Conservation (phyloP, 768 basidiomycete genomes). For the Suillus sp. region DNA sequence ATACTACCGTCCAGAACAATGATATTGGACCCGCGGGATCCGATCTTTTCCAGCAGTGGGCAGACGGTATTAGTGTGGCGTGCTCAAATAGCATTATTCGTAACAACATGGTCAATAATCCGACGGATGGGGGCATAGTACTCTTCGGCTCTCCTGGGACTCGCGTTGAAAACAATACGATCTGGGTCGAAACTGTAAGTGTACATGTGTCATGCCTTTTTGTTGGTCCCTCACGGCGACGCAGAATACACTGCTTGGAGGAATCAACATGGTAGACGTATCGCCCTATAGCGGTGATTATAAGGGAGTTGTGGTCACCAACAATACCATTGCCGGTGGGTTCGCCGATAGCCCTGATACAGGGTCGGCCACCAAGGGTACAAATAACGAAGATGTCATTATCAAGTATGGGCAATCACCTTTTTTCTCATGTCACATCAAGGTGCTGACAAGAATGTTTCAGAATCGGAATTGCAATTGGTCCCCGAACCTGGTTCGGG, state of each 20-base stretch:
- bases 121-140: constrained; percentile 82
- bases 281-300: constrained; percentile 69
- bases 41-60: constrained; percentile 71
- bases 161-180: constrained; percentile 73
- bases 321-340: constrained; percentile 71
- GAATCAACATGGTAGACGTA: constrained; percentile 79
- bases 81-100: constrained; percentile 63
- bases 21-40: constrained; percentile 80
- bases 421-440: constrained; percentile 4
- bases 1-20: constrained; percentile 72
- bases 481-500: constrained; percentile 78
- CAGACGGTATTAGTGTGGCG: constrained; percentile 78
- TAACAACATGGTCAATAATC: constrained; percentile 69
- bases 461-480: constrained; percentile 81
- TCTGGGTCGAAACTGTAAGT: constrained; percentile 68
- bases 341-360: constrained; percentile 54
- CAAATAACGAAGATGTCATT: constrained; percentile 59
- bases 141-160: constrained; percentile 77
- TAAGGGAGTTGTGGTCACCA: constrained; percentile 60
- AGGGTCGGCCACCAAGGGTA: constrained; percentile 48
- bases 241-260: constrained; percentile 70
- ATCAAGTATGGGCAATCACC: constrained; percentile 58
- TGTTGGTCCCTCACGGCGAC: not conserved
- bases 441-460: constrained; percentile 13
- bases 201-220: not conserved